phyloP scores from a whole-genome alignment of 345 rosid species.

The Balakata baccata region DNA sequence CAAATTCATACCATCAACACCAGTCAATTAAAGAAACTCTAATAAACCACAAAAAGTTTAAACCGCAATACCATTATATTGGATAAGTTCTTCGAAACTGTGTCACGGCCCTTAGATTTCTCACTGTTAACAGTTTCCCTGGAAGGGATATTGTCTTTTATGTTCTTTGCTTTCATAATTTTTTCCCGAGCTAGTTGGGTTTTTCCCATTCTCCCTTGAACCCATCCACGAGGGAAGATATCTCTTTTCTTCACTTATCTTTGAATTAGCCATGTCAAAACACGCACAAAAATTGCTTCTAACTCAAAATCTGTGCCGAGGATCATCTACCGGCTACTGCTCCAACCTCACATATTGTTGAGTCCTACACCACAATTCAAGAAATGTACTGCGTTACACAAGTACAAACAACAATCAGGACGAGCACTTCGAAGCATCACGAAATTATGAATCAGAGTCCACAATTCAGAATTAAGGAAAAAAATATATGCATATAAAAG shows the following conservation, averaged over 20 bases:
- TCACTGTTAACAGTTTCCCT: constrained; percentile 8
- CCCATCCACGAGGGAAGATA: constrained; percentile 88
- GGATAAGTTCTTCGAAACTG: constrained; percentile 33
- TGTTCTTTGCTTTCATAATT: constrained; percentile 20
- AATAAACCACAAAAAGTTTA: neutral
- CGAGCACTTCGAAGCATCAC: neutral
- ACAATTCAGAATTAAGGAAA: neutral
- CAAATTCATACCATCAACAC: constrained; percentile 20
- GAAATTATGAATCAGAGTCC: neutral
- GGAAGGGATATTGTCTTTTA: constrained; percentile 1
- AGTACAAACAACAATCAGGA: neutral
- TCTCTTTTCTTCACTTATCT: constrained; percentile 35
- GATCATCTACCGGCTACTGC: no score
- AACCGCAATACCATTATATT: constrained; percentile 56
- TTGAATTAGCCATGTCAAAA: constrained; percentile 39
- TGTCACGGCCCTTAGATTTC: constrained; percentile 21
- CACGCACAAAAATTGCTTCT: neutral
- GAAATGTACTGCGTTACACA: neutral
- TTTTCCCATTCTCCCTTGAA: constrained; percentile 39
- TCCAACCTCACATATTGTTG: neutral
- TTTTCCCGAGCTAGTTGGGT: constrained; percentile 24
- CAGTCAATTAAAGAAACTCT: constrained; percentile 7
- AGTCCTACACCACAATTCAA: neutral
- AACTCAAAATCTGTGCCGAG: neutral
- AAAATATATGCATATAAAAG: no score